Base-by-base conservation (phyloP, 371 early-diverging fungal genomes). In the Capillidium rhysosporum region DNA sequence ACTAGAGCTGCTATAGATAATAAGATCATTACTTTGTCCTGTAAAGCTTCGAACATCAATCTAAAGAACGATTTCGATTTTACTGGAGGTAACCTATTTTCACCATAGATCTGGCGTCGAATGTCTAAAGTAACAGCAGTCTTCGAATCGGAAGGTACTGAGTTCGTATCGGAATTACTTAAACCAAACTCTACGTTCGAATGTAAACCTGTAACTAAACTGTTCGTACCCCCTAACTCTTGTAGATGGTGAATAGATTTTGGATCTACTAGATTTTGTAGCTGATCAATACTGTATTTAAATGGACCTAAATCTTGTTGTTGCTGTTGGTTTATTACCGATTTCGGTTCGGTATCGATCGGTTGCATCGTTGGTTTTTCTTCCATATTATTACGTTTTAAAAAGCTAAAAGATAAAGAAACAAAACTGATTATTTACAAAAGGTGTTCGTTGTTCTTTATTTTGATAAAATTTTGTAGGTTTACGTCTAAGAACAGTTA, bases 1-100 rank as follows among this genome's bases (percentile, higher is more conserved):
- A 91, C 75, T 12, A 88, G 56, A 7, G 94, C 87, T 12, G 92
- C 88, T 40, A 84, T 63, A 10, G 76, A 71, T 40, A 90, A 65
- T 10, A 91, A 62, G 24, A 89, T 80, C 72, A 61, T 38, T 34
- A 48, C 52, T 30, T 23, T 25, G 57, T 43, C 48, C 31, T 49
- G 49, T 24, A 40, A 40, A 8, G 58, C 49, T 40, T 45, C 41
- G 34, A 49, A 31, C 16, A 38, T 39, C 14, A 48, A 29, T 18
- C 25, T 29, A 12, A 10, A 20, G 24, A 46, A 34, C 18, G 58
- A 28, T 1, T 12, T 38, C 20, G 39, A 41, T n/a, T 39, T 14
- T 21, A 24, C 24, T 43, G 39, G 40, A 41, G 52, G 52, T 23
- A 52, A 10, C 16, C 39, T 57, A 51, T 60, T 59, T 52, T 48